Base-by-base conservation (phyloP, 805 yeast genomes). In the Hemisphaericaspora nanyangensis region DNA sequence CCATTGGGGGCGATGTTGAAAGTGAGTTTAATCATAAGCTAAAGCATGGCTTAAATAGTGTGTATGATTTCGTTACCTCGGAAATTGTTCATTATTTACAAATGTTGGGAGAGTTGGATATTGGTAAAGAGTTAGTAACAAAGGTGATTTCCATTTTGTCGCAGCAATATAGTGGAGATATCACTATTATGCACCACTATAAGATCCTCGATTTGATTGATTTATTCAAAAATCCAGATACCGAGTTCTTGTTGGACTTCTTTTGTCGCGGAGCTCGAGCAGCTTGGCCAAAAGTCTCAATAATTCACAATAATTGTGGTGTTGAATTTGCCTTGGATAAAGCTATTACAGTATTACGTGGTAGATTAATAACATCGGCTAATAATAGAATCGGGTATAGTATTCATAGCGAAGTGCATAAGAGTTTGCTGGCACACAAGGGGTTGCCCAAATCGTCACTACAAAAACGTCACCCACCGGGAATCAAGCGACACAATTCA, bases 121-220 rank as follows among this genome's bases (percentile, higher is more conserved):
- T 93, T 12, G 77, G 83, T 30, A 78, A 81, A 43, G 86, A 85
- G 46, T 54, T 84, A 11, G 76, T 86, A 32, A 79, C 89, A 8
- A 88, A 87, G 47, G 47, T 85, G 32, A 76, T 82, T 31, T 82
- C 95, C 0, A 76, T 93, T 3, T 58, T 93, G 15, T 76, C 90
- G 0, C 99, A 93, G 55, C 80, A 81, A 45, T 93, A 93, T 57
- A 81, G 90, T 10, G 99, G 99, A 1, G 95, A 93, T 58, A 83
- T 93, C 29, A 93, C 98, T 1, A 89, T 93, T 33, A 60, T 95
- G 32, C 99, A 98, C 0, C 85, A 84, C 35, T 68, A 85, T 42
- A 65, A 72, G 28, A 60, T 79, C 37, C 48, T 69, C 0, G 89
- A 87, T 45, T 63, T 86, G 35, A 61, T 71, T 27, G 79, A 77